Percentiles rank a stretch among this genome's conserved stretches.
Evolutionary conservation across 2,329 filamentous ascomycete species (phyloP).

Genomic region (Cladophialophora exuberans): DNA sequence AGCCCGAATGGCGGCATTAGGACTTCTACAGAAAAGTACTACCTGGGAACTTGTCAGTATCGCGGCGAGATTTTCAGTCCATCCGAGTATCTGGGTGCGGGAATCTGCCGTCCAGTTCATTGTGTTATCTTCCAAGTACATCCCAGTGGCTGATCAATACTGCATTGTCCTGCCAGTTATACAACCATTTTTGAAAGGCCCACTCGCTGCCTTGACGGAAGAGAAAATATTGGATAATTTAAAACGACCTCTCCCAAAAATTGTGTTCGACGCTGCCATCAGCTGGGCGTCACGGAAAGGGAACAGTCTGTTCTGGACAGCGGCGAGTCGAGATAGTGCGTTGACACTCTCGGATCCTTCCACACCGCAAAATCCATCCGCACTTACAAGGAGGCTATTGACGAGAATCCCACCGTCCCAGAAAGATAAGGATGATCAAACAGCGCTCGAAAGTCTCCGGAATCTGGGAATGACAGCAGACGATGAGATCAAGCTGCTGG

Average conservation of each 20-base stretch:
- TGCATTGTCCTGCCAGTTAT: slow-evolving; percentile 83
- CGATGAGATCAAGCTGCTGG: slow-evolving; percentile 87
- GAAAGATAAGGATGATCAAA: slow-evolving; percentile 90
- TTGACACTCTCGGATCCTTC: slow-evolving; percentile 68
- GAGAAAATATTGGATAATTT: slow-evolving; percentile 76
- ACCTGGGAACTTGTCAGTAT: slow-evolving; percentile 87
- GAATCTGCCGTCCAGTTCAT: slow-evolving; percentile 87
- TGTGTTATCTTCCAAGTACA: slow-evolving; percentile 71
- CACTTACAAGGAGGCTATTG: slow-evolving; percentile 59
- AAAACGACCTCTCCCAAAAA: slow-evolving; percentile 77
- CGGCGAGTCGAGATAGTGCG: slow-evolving; percentile 69
- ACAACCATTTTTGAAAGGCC: slow-evolving; percentile 77
- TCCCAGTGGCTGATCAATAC: slow-evolving; percentile 78
- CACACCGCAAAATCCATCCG: slow-evolving; percentile 52
- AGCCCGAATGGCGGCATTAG: slow-evolving; percentile 83
- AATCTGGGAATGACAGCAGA: slow-evolving; percentile 81
- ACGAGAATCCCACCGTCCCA: slow-evolving; percentile 43
- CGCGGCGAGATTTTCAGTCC: slow-evolving; percentile 82
- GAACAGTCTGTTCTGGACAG: slow-evolving; percentile 84
- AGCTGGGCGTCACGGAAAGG: slow-evolving; percentile 84
- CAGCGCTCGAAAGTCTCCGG: slow-evolving; percentile 83
- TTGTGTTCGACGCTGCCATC: slow-evolving; percentile 81
- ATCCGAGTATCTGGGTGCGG: slow-evolving; percentile 93
- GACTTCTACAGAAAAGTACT: slow-evolving; percentile 80
- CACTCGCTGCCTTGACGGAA: slow-evolving; percentile 71